Base-by-base conservation (phyloP, 345 rosid species). In the Salix caprea region DNA sequence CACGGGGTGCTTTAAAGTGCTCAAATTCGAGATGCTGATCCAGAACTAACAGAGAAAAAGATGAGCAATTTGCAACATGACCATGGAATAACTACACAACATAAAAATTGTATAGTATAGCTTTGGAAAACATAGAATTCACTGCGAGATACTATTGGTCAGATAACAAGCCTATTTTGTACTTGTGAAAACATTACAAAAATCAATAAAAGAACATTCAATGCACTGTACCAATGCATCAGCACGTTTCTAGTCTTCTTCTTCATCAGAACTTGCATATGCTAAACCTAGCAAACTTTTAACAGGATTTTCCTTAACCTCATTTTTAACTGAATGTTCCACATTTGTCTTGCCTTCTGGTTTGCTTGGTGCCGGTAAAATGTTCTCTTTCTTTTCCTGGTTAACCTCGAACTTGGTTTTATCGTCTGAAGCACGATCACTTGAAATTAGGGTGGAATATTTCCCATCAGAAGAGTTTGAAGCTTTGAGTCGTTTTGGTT, bases 191-290 rank as follows among this genome's bases (percentile, higher is more conserved):
- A 75, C 21, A 75, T 39, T 5, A 54, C 65, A 75, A 5, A 11
- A 8, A 58, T 60, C 68, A 19, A 28, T 69, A 12, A 40, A 36
- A 15, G 21, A 68, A 60, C 19, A 46, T 4, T 1, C 50, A 39
- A 81, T 80, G 65, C 91, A 89, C 70, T 84, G 86, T n/a, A 42
- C 68, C 39, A 32, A 28, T 48, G 37, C 26, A 19, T 24, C 18
- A 19, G 37, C 39, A 19, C 75, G 4, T 62, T 70, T 44, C 66
- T 78, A 82, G 15, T 86, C 87, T 13, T 86, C 88, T 61, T 88
- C 90, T 15, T 92, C 97, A 80, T 94, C 98, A 76, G 98, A 94
- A 86, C 93, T 90, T 24, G 88, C 94, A 82, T 95, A 95, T 7
- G 93, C 87, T 83, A 94, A 82, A 44, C 97, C 99, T 75, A 93